Conservation (phyloP, 106 monocot species). For the Platanthera zijinensis region DNA sequence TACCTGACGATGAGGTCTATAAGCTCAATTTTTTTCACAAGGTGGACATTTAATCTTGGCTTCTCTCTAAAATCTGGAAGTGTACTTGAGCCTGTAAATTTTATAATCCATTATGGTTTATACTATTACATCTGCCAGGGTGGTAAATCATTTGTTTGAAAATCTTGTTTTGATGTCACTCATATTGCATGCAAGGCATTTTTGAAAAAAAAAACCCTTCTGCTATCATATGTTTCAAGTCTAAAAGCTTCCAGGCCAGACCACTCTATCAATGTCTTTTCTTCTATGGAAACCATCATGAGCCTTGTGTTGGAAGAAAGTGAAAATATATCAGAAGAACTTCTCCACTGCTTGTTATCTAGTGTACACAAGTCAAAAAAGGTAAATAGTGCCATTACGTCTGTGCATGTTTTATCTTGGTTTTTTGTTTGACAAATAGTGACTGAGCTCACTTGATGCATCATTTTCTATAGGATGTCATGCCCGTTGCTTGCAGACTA, state of each 20-base stretch:
- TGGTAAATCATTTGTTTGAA: background rate
- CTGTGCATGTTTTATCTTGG: background rate
- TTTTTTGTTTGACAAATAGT: background rate
- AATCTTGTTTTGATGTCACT: background rate
- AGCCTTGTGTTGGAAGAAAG: conserved; percentile 76
- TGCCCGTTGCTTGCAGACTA: conserved; percentile 34
- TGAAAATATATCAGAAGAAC: conserved; percentile 63
- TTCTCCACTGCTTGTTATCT: conserved; percentile 44
- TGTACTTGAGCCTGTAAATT: background rate
- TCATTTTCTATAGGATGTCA: conserved; percentile 35
- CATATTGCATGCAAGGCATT: background rate
- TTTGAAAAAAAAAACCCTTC: background rate
- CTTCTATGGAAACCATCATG: conserved; percentile 84
- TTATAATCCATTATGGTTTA: background rate
- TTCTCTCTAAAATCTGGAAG: background rate
- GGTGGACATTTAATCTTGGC: background rate
- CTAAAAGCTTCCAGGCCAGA: conserved; percentile 29
- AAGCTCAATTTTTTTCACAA: background rate
- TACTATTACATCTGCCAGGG: background rate
- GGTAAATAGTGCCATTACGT: conserved; percentile 17
- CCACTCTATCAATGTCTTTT: conserved; percentile 40
- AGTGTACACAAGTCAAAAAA: conserved; percentile 43
- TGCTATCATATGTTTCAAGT: background rate
- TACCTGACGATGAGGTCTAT: no score
- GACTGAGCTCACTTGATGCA: background rate